Conservation (phyloP, 805 yeast species). For the Barnettozyma wickerhamii region DNA sequence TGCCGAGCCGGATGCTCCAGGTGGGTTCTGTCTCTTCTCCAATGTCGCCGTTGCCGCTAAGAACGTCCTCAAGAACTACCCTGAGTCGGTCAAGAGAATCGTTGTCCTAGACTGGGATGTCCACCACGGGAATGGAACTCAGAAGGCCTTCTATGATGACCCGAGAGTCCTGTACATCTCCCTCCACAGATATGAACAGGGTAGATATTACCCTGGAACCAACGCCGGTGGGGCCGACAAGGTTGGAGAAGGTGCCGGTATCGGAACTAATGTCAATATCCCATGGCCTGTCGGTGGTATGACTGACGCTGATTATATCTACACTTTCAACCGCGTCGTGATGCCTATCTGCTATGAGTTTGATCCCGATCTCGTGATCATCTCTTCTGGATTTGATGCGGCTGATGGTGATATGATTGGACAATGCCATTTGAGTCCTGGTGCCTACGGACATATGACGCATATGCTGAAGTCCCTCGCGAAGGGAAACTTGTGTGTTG, state of each 20-base stretch:
- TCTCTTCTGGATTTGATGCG: slow-evolving; percentile 96
- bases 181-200: slow-evolving; percentile 87
- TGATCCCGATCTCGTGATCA: slow-evolving; percentile 87
- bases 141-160: slow-evolving; percentile 83
- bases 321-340: slow-evolving; percentile 81
- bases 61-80: slow-evolving; percentile 72
- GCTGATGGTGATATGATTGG: slow-evolving; percentile 98
- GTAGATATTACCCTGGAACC: slow-evolving; percentile 92
- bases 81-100: slow-evolving; percentile 81
- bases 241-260: slow-evolving; percentile 82
- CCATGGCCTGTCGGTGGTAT: slow-evolving; percentile 94
- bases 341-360: slow-evolving; percentile 88
- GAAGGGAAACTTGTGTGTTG: slow-evolving; percentile 81
- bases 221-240: slow-evolving; percentile 76
- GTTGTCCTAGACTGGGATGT: slow-evolving; percentile 96
- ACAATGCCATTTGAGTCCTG: slow-evolving; percentile 92
- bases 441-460: slow-evolving; percentile 96
- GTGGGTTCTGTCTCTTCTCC: slow-evolving; percentile 94
- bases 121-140: slow-evolving; percentile 99
- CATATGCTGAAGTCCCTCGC: slow-evolving; percentile 86
- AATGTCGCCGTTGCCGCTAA: slow-evolving; percentile 97
- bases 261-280: slow-evolving; percentile 82
- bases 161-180: slow-evolving; percentile 90
- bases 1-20: slow-evolving; percentile 96
- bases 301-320: slow-evolving; percentile 92